phyloP scores from a whole-genome alignment of 148 eudicot genomes.

The Arctostaphylos glauca region DNA sequence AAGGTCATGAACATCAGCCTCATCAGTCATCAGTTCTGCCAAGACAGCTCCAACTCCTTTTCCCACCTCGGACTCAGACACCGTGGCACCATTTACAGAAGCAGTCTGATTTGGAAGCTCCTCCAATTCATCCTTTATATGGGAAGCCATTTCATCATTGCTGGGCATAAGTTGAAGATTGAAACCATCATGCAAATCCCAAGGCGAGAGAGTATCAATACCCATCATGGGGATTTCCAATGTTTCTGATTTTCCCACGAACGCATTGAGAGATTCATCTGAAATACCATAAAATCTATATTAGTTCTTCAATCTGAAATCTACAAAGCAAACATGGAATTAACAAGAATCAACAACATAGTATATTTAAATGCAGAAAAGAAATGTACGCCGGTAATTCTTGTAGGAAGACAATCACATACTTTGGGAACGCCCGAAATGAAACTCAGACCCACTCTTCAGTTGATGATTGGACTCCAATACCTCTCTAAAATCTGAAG shows the following conservation, averaged over 20 bases:
- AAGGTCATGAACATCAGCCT: slow-evolving; percentile 15
- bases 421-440: slow-evolving; percentile 12
- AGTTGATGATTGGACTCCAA: slow-evolving; percentile 12
- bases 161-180: slow-evolving; percentile 19
- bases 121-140: slow-evolving; percentile 21
- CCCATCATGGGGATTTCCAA: slow-evolving; percentile 23
- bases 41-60: slow-evolving; percentile 23
- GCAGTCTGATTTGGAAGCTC: slow-evolving; percentile 27
- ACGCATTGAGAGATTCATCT: slow-evolving; percentile 19
- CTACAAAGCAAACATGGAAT: background rate
- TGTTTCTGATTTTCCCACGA: slow-evolving; percentile 16
- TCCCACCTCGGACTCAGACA: slow-evolving; percentile 25
- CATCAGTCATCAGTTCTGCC: slow-evolving; percentile 22
- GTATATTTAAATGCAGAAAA: background rate
- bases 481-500: background rate
- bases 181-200: slow-evolving; percentile 22
- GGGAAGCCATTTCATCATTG: slow-evolving; percentile 19
- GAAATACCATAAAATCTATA: slow-evolving; percentile 13
- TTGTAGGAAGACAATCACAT: slow-evolving; percentile 13
- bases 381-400: background rate
- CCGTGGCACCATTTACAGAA: slow-evolving; percentile 11
- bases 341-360: background rate
- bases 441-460: slow-evolving; percentile 12
- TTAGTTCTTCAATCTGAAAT: background rate
- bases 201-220: slow-evolving; percentile 12